Base-by-base conservation (phyloP, 495 filamentous ascomycete species). In the Hypoxylon trugodes region DNA sequence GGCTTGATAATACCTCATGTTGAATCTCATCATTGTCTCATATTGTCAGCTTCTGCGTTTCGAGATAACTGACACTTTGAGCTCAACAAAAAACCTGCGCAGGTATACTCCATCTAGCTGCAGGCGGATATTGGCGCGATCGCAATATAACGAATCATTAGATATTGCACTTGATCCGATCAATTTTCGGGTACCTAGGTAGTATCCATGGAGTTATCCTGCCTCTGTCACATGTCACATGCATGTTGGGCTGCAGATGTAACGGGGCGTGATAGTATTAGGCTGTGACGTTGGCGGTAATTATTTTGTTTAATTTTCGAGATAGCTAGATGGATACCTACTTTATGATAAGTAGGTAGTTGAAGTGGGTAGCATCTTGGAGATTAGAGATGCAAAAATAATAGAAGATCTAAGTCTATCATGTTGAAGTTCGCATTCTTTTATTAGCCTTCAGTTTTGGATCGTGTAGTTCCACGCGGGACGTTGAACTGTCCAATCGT, bases 171-270 rank as follows among this genome's bases (percentile, higher is more conserved):
- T 16, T n/a, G 26, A 32, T 48, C 45, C 45, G n/a, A 48, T 28
- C 26, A 48, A 32, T 28, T 16, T 21, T 32, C n/a, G 45, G 26
- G 19, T 45, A 4, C 22, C 37, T 16, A 8, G 36, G 12, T 50
- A 36, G 32, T 22, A 10, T 35, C 33, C 25, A 42, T 40, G 24
- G n/a, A n/a, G 54, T 21, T 18, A 55, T 59, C 43, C 45, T 45
- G 55, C 46, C 24, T 42, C 32, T 42, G 50, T 66, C 51, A 61
- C 63, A 66, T 66, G 63, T 59, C 45, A 49, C 50, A 66, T 66
- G 55, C 63, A 57, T 19, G 51, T 46, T 60, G 45, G 50, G 62
- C 42, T 55, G 55, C 55, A 60, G 13, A 54, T 26, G 25, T 54
- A 40, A 45, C 49, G 46, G 24, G 46, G 12, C 36, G 43, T 38